phyloP scores from a whole-genome alignment of 2,329 filamentous ascomycete genomes.

The Xylaria sp. region DNA sequence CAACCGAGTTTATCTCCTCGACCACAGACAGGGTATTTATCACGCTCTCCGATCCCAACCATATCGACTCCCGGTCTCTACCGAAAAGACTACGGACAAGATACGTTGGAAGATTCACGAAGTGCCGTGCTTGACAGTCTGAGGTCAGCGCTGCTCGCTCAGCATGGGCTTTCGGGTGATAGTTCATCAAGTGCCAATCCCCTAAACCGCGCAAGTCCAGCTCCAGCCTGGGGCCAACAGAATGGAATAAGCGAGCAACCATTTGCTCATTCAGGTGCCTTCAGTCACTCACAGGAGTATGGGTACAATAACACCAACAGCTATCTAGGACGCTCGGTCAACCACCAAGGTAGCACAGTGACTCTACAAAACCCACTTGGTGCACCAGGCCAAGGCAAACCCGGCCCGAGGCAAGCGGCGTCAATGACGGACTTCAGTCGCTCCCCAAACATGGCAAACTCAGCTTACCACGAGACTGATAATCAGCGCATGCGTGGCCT shows the following conservation, averaged over 20 bases:
- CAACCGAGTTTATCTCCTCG: slow-evolving; percentile 14
- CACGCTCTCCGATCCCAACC: not conserved
- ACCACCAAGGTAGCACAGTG: slow-evolving; percentile 13
- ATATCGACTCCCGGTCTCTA: slow-evolving; percentile 17
- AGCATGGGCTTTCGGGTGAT: slow-evolving; percentile 33
- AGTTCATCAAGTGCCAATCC: slow-evolving; percentile 19
- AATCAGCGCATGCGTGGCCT: slow-evolving; percentile 18
- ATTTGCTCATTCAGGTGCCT: not conserved
- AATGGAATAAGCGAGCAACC: slow-evolving; percentile 7
- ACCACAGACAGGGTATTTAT: slow-evolving; percentile 4
- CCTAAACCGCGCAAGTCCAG: slow-evolving; percentile 11
- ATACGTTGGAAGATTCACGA: slow-evolving; percentile 31
- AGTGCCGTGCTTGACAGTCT: slow-evolving; percentile 38
- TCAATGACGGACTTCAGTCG: not conserved
- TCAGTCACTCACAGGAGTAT: not conserved
- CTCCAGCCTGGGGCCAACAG: slow-evolving; percentile 24
- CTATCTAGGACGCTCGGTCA: slow-evolving; percentile 30
- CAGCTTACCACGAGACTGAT: slow-evolving; percentile 21
- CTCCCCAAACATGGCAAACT: slow-evolving; percentile 10
- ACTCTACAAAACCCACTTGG: slow-evolving; percentile 28
- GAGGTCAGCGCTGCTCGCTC: slow-evolving; percentile 35
- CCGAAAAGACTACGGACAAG: slow-evolving; percentile 16
- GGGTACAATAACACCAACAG: slow-evolving; percentile 7
- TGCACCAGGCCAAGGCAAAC: slow-evolving; percentile 25
- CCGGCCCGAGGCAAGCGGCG: slow-evolving; percentile 8